A percentile compares a stretch with the other conserved stretches of the same genome.
Evolutionary conservation across 257 asterid genomes (phyloP).

Genomic region (Echites panduratus): DNA sequence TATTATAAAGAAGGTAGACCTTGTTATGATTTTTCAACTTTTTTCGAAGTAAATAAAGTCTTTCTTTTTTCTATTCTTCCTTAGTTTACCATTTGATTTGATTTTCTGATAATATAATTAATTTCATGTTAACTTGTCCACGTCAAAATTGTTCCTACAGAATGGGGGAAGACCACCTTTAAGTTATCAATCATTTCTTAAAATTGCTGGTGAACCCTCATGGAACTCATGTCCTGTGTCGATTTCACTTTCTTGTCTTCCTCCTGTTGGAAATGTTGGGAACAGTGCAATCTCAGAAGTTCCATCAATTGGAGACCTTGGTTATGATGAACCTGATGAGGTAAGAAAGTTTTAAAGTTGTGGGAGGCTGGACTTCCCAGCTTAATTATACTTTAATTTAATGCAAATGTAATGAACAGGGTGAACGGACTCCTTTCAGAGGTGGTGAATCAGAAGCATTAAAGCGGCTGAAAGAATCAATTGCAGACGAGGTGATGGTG

Average conservation of each 20-base stretch:
- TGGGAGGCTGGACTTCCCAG: neutral
- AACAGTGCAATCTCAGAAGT: constrained; percentile 45
- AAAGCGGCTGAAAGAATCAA: constrained; percentile 62
- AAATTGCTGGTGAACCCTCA: constrained; percentile 81
- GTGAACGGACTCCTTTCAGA: constrained; percentile 60
- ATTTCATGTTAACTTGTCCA: neutral
- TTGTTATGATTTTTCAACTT: neutral
- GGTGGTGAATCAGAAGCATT: constrained; percentile 98
- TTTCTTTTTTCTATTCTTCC: too few relatives aligned
- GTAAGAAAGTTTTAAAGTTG: constrained; percentile 26
- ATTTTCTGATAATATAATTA: constrained; percentile 2
- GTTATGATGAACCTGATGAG: constrained; percentile 60
- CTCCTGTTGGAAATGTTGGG: constrained; percentile 64
- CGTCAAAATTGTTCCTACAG: constrained; percentile 24
- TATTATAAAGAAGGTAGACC: constrained; percentile 59
- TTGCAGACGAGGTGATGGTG: constrained; percentile 53
- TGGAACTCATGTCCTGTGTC: constrained; percentile 65
- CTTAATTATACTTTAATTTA: constrained; percentile 13
- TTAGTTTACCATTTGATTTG: neutral
- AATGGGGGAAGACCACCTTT: constrained; percentile 89
- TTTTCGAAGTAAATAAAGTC: too few relatives aligned
- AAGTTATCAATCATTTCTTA: constrained; percentile 80
- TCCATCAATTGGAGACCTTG: constrained; percentile 69
- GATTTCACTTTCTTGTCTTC: constrained; percentile 41
- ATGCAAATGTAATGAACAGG: constrained; percentile 38